These are phyloP conservation scores for Mucor indicus DNA, from an alignment of 371 early-diverging fungal species.

Conservation along the genomic window DNA sequence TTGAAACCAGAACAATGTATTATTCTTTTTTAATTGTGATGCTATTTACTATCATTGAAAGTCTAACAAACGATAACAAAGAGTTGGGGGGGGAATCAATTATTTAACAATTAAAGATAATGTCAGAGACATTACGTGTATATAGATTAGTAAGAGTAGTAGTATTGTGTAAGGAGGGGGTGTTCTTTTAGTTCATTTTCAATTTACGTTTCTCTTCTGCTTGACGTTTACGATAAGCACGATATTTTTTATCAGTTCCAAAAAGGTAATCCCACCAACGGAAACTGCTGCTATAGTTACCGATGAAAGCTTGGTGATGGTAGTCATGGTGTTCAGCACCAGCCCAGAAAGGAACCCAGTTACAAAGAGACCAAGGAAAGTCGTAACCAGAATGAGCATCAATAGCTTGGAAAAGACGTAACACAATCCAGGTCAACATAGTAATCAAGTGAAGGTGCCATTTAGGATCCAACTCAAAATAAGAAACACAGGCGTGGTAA, in stretches of 20 bases:
- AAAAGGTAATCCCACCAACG: slow-evolving; percentile 83
- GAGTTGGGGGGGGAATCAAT: too few relatives aligned
- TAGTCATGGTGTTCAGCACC: slow-evolving; percentile 87
- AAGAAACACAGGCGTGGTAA: slow-evolving; percentile 23
- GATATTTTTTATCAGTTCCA: slow-evolving; percentile 80
- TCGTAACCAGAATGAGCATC: slow-evolving; percentile 96
- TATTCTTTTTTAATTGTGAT: too few relatives aligned
- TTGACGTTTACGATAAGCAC: slow-evolving; percentile 58
- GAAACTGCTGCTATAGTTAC: slow-evolving; percentile 81
- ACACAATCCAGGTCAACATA: slow-evolving; percentile 77
- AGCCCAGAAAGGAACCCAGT: slow-evolving; percentile 79
- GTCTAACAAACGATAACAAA: too few relatives aligned
- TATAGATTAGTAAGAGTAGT: too few relatives aligned
- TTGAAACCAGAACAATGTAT: too few relatives aligned
- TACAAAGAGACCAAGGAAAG: slow-evolving; percentile 88
- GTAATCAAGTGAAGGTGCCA: slow-evolving; percentile 81
- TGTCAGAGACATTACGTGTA: too few relatives aligned
- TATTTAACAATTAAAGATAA: too few relatives aligned
- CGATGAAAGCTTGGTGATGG: slow-evolving; percentile 80
- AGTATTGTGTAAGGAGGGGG: too few relatives aligned
- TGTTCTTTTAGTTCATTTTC: too few relatives aligned
- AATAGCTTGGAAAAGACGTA: slow-evolving; percentile 81
- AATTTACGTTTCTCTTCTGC: slow-evolving; percentile 18
- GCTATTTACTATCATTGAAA: too few relatives aligned
- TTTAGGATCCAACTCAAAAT: slow-evolving; percentile 18